Conservation (phyloP, 306 rosid species). For the Trifolium pratense region DNA sequence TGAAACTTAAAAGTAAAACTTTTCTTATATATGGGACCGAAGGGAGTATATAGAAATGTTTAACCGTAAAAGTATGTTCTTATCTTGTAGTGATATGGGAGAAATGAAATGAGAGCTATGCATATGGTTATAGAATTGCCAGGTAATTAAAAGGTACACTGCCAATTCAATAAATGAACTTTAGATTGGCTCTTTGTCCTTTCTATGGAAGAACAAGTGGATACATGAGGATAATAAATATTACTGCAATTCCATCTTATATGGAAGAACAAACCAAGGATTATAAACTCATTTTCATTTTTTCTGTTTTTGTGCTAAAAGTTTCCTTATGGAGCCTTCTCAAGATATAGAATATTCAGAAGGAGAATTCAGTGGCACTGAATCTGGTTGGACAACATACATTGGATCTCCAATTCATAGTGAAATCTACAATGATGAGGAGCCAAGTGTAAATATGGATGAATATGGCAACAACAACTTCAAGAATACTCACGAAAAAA, state of each 20-base stretch:
- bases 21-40: too few species aligned
- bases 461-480: constrained; percentile 20
- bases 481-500: constrained; percentile 32
- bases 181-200: constrained; percentile 61
- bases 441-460: constrained; percentile 20
- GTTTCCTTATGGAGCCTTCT: constrained; percentile 62
- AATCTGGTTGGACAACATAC: constrained; percentile 83
- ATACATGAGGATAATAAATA: too few species aligned
- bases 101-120: too few species aligned
- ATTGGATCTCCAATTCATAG: constrained; percentile 53
- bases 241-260: constrained; percentile 6
- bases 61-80: too few species aligned
- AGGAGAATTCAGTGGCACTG: constrained; percentile 50
- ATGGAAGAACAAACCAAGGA: background rate
- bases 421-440: constrained; percentile 32
- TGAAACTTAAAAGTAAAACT: too few species aligned
- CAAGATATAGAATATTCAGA: constrained; percentile 39
- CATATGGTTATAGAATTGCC: constrained; percentile 48
- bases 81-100: too few species aligned
- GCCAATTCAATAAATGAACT: constrained; percentile 65
- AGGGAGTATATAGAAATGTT: too few species aligned
- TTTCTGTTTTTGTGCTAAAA: background rate
- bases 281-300: constrained; percentile 3
- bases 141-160: constrained; percentile 49
- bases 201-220: background rate